Evolutionary conservation across 768 basidiomycete genomes (phyloP).

Genomic region (Lactarius indigo): DNA sequence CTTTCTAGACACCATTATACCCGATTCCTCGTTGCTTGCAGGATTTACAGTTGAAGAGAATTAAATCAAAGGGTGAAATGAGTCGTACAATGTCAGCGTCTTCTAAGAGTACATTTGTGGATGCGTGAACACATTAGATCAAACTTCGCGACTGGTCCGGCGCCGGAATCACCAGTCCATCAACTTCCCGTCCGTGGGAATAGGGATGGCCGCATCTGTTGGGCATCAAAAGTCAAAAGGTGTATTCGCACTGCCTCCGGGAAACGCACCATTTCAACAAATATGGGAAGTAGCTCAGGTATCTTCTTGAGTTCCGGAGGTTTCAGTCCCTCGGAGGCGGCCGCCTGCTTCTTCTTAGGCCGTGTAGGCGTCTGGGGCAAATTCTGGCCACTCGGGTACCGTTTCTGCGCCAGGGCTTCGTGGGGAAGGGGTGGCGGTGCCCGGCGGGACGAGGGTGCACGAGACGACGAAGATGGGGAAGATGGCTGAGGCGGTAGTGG

Average conservation of each 20-base stretch:
- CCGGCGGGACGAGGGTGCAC: neutral
- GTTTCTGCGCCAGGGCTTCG: constrained; percentile 5
- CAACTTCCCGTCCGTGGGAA: constrained; percentile 1
- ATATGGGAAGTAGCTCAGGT: constrained; percentile 80
- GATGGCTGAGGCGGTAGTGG: constrained; percentile 38
- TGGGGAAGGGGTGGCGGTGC: neutral
- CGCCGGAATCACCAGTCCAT: neutral
- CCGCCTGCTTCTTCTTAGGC: constrained; percentile 41
- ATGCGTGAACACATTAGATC: neutral
- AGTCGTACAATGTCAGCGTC: neutral
- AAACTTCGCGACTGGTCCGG: neutral
- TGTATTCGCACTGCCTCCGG: neutral
- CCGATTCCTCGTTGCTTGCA: constrained; percentile 13
- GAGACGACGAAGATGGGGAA: neutral
- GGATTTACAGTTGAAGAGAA: constrained; percentile 13
- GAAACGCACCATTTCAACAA: constrained; percentile 81
- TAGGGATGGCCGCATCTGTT: constrained; percentile 22
- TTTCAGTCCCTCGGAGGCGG: constrained; percentile 40
- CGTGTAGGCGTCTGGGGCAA: constrained; percentile 24
- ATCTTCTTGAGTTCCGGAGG: constrained; percentile 78
- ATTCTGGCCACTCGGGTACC: constrained; percentile 1
- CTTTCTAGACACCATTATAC: constrained; percentile 21
- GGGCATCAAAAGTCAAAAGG: neutral
- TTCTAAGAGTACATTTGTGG: neutral
- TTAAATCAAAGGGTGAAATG: constrained; percentile 4